Conservation (phyloP, 75 land plant genomes). For the Sequoiadendron giganteum region DNA sequence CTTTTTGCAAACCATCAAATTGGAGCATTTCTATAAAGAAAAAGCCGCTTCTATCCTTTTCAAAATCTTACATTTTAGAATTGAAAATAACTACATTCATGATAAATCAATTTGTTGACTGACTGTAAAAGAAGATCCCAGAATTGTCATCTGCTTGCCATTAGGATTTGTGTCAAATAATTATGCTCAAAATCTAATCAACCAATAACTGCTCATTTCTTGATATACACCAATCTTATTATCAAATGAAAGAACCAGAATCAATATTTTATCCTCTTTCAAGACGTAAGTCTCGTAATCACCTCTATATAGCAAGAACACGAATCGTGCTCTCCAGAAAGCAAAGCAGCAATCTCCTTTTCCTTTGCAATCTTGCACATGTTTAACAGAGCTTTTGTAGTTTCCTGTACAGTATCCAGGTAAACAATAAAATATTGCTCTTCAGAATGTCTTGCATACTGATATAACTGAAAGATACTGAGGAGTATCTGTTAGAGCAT, state of each 20-base stretch:
- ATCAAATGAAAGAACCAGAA: not conserved
- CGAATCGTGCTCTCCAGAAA: slow-evolving; percentile 80
- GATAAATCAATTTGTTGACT: slow-evolving; percentile 6
- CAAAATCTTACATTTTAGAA: not conserved
- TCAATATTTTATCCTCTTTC: not conserved
- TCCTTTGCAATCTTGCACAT: slow-evolving; percentile 78
- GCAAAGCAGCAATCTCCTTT: slow-evolving; percentile 80
- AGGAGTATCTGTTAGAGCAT: not conserved
- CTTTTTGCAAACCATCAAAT: not conserved
- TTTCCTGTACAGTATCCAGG: slow-evolving; percentile 51
- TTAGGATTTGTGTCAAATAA: not conserved
- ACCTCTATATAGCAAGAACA: slow-evolving; percentile 98
- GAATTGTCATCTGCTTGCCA: not conserved
- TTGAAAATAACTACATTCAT: not conserved
- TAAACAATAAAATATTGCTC: not conserved
- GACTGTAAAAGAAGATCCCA: not conserved
- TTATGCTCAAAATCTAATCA: not conserved
- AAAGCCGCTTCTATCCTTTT: not conserved
- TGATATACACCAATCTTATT: not conserved
- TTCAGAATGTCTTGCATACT: not conserved
- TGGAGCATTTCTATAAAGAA: not conserved
- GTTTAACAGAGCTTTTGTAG: slow-evolving; percentile 48
- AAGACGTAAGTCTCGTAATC: not conserved
- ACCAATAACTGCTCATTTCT: not conserved
- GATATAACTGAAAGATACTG: not conserved